Evolutionary conservation across 495 filamentous ascomycete genomes (phyloP).

Genomic region (Cetradonia linearis): DNA sequence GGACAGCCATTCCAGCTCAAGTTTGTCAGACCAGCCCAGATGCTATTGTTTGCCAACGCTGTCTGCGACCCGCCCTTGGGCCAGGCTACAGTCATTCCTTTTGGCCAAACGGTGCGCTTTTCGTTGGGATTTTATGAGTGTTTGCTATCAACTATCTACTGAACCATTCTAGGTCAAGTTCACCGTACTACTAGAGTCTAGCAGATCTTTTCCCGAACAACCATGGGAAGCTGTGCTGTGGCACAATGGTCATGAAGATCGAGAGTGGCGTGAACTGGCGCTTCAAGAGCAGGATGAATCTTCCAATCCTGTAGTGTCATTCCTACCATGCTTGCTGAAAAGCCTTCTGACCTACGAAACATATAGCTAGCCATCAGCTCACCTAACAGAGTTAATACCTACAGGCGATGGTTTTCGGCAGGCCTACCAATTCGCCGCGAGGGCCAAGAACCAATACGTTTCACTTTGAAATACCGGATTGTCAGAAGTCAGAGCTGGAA

Average conservation of each 20-base stretch:
- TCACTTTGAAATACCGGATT: slow-evolving; percentile 68
- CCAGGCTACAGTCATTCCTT: slow-evolving; percentile 51
- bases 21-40: slow-evolving; percentile 37
- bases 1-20: slow-evolving; percentile 26
- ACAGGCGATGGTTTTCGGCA: slow-evolving; percentile 33
- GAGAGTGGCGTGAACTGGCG: slow-evolving; percentile 33
- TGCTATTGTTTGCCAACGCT: slow-evolving; percentile 42
- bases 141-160: not conserved
- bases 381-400: slow-evolving; percentile 17
- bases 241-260: slow-evolving; percentile 47
- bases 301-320: slow-evolving; percentile 31
- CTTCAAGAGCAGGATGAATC: slow-evolving; percentile 27
- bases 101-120: slow-evolving; percentile 25
- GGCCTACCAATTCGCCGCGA: slow-evolving; percentile 25
- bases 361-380: slow-evolving; percentile 33
- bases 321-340: slow-evolving; percentile 23
- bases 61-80: slow-evolving; percentile 57
- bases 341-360: slow-evolving; percentile 30
- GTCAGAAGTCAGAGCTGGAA: slow-evolving; percentile 49
- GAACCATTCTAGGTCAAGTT: slow-evolving; percentile 40
- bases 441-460: slow-evolving; percentile 40
- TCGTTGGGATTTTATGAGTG: not conserved
- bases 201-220: slow-evolving; percentile 42
- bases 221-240: slow-evolving; percentile 67
- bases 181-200: slow-evolving; percentile 62